These are phyloP conservation scores for Ploettnerulaceae sp. DNA, from an alignment of 2,329 filamentous ascomycete genomes.

Conservation along the genomic window DNA sequence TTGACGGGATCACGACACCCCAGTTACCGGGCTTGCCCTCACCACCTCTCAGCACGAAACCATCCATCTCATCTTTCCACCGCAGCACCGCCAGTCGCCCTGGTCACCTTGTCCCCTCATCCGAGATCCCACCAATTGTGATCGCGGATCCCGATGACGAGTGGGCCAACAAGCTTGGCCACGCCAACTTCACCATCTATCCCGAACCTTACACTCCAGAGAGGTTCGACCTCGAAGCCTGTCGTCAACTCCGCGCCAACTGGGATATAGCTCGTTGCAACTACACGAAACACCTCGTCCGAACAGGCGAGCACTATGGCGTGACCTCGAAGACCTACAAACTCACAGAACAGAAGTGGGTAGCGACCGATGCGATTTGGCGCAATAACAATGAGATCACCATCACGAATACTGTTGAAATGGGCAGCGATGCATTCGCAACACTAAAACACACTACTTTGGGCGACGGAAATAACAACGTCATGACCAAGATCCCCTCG, in stretches of 20 bases:
- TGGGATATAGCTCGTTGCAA: slow-evolving; percentile 82
- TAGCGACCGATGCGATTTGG: slow-evolving; percentile 72
- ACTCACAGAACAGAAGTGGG: slow-evolving; percentile 86
- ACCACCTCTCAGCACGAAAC: slow-evolving; percentile 70
- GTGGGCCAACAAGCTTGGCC: slow-evolving; percentile 81
- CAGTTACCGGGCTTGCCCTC: slow-evolving; percentile 50
- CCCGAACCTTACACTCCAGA: slow-evolving; percentile 75
- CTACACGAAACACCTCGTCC: slow-evolving; percentile 83
- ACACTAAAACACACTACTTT: slow-evolving; percentile 39
- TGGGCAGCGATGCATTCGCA: slow-evolving; percentile 39
- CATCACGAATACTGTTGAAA: slow-evolving; percentile 45
- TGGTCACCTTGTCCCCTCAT: slow-evolving; percentile 44
- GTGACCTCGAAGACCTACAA: slow-evolving; percentile 83
- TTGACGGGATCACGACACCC: slow-evolving; percentile 39
- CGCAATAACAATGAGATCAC: slow-evolving; percentile 63
- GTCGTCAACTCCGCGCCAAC: slow-evolving; percentile 64
- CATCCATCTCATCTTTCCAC: slow-evolving; percentile 72
- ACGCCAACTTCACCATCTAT: slow-evolving; percentile 87
- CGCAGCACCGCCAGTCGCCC: slow-evolving; percentile 38
- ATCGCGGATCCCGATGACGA: slow-evolving; percentile 68
- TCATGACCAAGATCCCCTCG: slow-evolving; percentile 61
- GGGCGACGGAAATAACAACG: slow-evolving; percentile 42
- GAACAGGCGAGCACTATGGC: slow-evolving; percentile 86
- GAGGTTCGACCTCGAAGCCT: slow-evolving; percentile 47
- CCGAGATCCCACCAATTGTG: slow-evolving; percentile 59